Conservation (phyloP, 2,329 filamentous ascomycete species). For the Corniculantispora saksenae region DNA sequence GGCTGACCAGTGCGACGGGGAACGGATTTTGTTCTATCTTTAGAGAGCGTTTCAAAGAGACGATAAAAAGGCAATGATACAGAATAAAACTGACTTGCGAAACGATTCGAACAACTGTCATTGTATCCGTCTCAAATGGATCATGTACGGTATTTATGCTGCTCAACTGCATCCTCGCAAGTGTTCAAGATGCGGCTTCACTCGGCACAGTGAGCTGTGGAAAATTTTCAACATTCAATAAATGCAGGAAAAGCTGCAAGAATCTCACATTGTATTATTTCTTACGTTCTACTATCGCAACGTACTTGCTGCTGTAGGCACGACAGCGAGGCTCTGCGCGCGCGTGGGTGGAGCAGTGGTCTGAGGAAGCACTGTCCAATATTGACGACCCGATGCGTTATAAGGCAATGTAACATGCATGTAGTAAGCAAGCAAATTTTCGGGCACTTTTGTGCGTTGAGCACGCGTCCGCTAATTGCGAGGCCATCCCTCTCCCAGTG, state of each 20-base stretch:
- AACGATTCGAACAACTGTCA: background rate
- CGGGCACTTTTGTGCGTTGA: background rate
- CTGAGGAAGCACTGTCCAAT: background rate
- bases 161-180: no score
- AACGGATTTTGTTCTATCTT: background rate
- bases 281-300: background rate
- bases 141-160: background rate
- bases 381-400: conserved; percentile 1
- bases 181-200: background rate
- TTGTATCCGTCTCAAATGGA: background rate
- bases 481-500: background rate
- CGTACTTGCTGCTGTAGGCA: background rate
- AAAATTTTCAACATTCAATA: background rate
- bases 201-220: background rate
- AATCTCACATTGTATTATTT: background rate
- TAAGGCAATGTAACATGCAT: background rate
- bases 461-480: background rate
- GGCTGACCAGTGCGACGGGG: background rate
- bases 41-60: background rate
- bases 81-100: background rate
- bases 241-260: background rate
- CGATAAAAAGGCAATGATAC: background rate
- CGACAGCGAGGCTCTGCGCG: background rate
- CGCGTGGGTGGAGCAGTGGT: conserved; percentile 1
- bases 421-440: background rate